Conservation (phyloP, 2,329 filamentous ascomycete genomes). For the Achaetomium macrosporum region DNA sequence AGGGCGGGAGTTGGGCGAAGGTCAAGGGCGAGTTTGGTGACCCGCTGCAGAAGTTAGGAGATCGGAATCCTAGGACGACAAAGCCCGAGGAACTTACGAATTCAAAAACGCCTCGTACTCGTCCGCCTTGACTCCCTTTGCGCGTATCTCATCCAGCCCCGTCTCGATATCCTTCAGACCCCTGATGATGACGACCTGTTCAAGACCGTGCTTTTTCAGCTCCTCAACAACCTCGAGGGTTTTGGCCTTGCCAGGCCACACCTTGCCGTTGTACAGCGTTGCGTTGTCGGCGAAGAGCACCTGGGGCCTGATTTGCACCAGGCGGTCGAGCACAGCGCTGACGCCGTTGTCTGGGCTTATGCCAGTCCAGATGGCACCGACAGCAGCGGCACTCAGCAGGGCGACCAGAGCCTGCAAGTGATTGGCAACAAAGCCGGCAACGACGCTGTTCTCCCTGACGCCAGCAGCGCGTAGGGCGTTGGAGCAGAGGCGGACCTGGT, state of each 20-base stretch:
- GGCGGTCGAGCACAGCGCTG: constrained; percentile 79
- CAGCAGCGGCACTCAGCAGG: constrained; percentile 74
- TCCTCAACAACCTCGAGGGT: constrained; percentile 67
- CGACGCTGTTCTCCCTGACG: constrained; percentile 49
- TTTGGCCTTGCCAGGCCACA: constrained; percentile 75
- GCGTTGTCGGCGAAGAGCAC: constrained; percentile 85
- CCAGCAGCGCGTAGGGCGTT: constrained; percentile 62
- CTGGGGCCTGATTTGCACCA: constrained; percentile 77
- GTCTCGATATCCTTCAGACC: constrained; percentile 47
- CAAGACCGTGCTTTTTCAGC: constrained; percentile 54
- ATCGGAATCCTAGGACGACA: neutral
- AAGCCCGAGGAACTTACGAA: constrained; percentile 23
- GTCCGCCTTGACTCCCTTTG: constrained; percentile 36
- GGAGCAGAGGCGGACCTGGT: constrained; percentile 69
- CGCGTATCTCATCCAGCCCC: constrained; percentile 37
- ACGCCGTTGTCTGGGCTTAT: constrained; percentile 91
- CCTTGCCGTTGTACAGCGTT: constrained; percentile 84
- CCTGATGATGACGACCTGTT: constrained; percentile 68
- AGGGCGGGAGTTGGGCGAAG: constrained; percentile 75
- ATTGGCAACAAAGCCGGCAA: constrained; percentile 80
- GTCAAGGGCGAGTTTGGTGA: constrained; percentile 42
- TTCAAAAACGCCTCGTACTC: constrained; percentile 43
- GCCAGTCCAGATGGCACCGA: constrained; percentile 89
- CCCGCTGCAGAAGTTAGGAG: constrained; percentile 20
- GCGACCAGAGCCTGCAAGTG: constrained; percentile 81